These are phyloP conservation scores for Stagonosporopsis cucurbitacearum DNA, from an alignment of 2,329 filamentous ascomycete species.

Conservation along the genomic window DNA sequence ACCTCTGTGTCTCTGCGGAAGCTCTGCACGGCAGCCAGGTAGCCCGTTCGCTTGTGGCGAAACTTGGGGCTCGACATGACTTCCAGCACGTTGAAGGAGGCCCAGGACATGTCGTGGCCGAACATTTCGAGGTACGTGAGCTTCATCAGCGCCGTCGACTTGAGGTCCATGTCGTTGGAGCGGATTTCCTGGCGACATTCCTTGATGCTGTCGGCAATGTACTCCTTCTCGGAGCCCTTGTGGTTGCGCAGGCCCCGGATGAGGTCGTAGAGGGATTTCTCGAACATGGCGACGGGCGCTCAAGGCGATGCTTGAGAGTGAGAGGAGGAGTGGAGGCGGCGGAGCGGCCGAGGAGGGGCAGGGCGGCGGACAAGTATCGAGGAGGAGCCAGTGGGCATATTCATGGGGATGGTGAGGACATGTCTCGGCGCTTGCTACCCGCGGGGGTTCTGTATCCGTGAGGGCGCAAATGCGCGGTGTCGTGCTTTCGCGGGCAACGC, in stretches of 20 bases:
- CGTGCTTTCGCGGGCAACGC: not conserved
- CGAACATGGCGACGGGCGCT: constrained; percentile 73
- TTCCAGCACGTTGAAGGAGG: constrained; percentile 96
- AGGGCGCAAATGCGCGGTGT: constrained; percentile 9
- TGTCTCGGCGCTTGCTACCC: constrained; percentile 1
- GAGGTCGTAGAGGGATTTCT: constrained; percentile 98
- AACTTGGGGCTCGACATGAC: constrained; percentile 98
- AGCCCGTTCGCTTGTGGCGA: constrained; percentile 92
- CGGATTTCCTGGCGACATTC: constrained; percentile 95
- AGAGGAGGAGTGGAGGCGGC: not conserved
- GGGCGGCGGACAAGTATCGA: constrained; percentile 25
- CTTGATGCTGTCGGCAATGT: constrained; percentile 89
- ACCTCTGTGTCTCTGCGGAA: constrained; percentile 96
- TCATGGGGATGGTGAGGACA: constrained; percentile 27
- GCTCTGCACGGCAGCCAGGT: constrained; percentile 93
- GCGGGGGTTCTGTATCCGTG: not conserved
- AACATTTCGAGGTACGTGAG: constrained; percentile 99
- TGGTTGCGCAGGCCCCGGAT: constrained; percentile 94
- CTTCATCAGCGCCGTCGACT: constrained; percentile 94
- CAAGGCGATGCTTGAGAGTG: constrained; percentile 8
- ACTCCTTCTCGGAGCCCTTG: constrained; percentile 93
- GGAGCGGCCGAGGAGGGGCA: constrained; percentile 11
- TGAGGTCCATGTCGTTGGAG: constrained; percentile 95
- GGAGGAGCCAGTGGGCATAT: constrained; percentile 41
- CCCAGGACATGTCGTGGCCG: constrained; percentile 99